Conservation (phyloP, 345 rosid species). For the Eucalyptus paniculata region DNA sequence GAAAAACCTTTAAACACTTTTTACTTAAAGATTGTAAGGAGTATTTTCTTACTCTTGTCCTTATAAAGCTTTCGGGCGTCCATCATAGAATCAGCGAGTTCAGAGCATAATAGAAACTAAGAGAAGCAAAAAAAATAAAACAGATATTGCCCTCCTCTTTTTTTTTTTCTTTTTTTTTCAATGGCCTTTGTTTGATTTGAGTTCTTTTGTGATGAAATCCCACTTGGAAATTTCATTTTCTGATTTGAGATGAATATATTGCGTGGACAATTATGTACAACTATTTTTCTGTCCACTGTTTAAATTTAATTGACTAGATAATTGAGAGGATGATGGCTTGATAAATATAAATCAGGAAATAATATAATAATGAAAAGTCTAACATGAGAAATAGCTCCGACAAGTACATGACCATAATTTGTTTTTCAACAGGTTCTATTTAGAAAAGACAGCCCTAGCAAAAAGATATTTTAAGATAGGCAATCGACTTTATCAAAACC, state of each 20-base stretch:
- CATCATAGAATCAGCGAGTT: neutral
- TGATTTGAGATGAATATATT: no score
- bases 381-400: neutral
- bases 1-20: no score
- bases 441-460: neutral
- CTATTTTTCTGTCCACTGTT: no score
- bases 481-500: neutral
- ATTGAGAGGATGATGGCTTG: neutral
- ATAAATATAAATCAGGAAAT: neutral
- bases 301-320: no score
- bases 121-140: no score
- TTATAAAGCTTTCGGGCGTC: neutral
- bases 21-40: neutral
- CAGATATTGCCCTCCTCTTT: no score
- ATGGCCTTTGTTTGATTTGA: neutral
- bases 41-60: neutral
- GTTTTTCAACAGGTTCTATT: neutral
- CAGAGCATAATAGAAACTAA: neutral
- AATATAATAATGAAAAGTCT: neutral
- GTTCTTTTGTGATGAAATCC: no score
- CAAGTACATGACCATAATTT: neutral
- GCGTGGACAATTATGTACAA: no score
- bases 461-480: neutral
- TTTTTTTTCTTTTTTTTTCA: neutral
- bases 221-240: no score